Evolutionary conservation across 208 protist genomes (phyloP).

Genomic region (Leishmania major): DNA sequence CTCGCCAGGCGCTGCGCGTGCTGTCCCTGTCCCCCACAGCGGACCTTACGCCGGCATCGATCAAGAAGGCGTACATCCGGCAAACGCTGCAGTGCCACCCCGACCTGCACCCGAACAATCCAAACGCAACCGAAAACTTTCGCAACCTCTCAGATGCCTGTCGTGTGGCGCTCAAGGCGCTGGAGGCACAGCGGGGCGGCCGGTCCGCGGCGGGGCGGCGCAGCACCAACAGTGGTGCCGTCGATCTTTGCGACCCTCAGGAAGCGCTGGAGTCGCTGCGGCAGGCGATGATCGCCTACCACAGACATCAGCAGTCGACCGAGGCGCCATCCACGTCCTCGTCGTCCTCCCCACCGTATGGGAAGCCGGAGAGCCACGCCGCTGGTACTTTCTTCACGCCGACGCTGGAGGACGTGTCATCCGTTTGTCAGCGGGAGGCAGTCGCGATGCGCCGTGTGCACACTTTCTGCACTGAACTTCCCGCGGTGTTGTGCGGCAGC

Average conservation of each 20-base stretch:
- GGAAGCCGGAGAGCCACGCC: neutral
- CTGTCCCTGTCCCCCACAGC: constrained; percentile 40
- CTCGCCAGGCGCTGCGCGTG: constrained; percentile 59
- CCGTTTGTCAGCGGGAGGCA: constrained; percentile 69
- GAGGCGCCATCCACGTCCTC: neutral
- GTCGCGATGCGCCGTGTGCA: constrained; percentile 65
- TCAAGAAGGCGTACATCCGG: constrained; percentile 85
- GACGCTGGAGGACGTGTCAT: constrained; percentile 77
- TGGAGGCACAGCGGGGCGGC: constrained; percentile 40
- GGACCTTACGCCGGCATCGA: constrained; percentile 45
- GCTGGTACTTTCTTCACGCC: constrained; percentile 41
- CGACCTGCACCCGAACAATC: constrained; percentile 75
- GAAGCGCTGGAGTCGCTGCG: constrained; percentile 58
- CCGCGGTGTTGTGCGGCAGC: constrained; percentile 69
- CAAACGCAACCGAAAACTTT: constrained; percentile 76
- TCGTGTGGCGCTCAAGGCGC: constrained; percentile 62
- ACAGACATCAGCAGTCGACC: constrained; percentile 23
- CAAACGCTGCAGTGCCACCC: constrained; percentile 82
- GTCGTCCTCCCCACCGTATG: neutral
- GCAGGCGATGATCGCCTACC: constrained; percentile 61
- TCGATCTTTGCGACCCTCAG: constrained; percentile 49
- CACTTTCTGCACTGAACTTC: constrained; percentile 72
- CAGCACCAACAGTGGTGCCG: neutral
- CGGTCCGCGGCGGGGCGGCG: neutral
- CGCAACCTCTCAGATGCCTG: constrained; percentile 75